Base-by-base conservation (phyloP, 2,329 filamentous ascomycete genomes). In the Pyricularia grisea region DNA sequence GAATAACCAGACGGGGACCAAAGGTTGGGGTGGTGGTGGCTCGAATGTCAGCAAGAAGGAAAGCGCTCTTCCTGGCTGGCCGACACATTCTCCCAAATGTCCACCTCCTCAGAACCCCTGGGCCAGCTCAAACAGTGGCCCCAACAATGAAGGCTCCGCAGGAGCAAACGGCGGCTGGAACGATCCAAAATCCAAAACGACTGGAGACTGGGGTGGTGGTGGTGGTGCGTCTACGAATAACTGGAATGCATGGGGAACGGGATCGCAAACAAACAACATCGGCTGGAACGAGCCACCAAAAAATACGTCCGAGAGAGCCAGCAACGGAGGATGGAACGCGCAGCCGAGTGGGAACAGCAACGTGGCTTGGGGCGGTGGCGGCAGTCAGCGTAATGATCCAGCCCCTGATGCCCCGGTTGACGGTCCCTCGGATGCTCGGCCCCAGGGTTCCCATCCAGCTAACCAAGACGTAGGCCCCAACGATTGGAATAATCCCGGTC, bases 101-200 rank as follows among this genome's bases (percentile, higher is more conserved):
- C 28, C 64, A 5, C 28, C 64, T 31, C 30, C 9, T 20, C 17
- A n/a, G 36, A 67, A 25, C 36, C 36, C n/a, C 23, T 67, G 66
- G 66, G 66, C 6, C 66, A 23, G 66, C 58, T 61, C 58, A 17
- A 61, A 61, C 23, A 61, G 23, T 28, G 65, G 33, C 14, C 25
- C 31, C 3, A 42, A 55, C 12, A 67, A 67, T 12, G 25, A 50
- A 25, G 23, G 33, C 65, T 27, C 23, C n/a, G 20, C 65, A 28
- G 36, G 72, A 50, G 67, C 58, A 30, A 69, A 70, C 55, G 67
- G 58, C 17, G 69, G 70, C 55, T 65, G 64, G 61, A 23, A 33
- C n/a, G n/a, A 63, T 61, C 42, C 42, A 55, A 20, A 55, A 55
- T 1, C 42, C 42, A n/a, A 6, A 10, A 10, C 20, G 20, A n/a